Evolutionary conservation across 768 basidiomycete species (phyloP).

Genomic region (Termitomyces sp.): DNA sequence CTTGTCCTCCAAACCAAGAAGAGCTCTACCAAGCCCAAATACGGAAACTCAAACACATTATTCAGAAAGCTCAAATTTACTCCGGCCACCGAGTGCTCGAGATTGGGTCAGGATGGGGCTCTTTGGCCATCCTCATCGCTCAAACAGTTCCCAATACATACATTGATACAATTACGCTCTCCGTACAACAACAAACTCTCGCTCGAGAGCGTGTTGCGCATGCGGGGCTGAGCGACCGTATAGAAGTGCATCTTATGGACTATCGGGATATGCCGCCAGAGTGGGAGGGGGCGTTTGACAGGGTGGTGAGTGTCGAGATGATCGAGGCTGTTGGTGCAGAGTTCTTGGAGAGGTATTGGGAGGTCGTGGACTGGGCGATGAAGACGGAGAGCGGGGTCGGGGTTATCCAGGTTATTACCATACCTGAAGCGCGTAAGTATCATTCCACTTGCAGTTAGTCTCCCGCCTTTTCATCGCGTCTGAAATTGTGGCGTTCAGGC

Average conservation of each 20-base stretch:
- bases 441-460: not conserved
- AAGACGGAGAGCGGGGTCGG: constrained; percentile 53
- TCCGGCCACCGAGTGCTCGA: constrained; percentile 57
- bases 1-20: not conserved
- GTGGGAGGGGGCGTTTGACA: constrained; percentile 62
- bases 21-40: not conserved
- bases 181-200: constrained; percentile 18
- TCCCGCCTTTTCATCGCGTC: not conserved
- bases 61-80: constrained; percentile 56
- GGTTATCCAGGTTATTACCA: constrained; percentile 70
- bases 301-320: constrained; percentile 75
- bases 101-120: constrained; percentile 80
- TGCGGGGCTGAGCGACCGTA: constrained; percentile 44
- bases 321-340: constrained; percentile 69
- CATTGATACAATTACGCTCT: constrained; percentile 71
- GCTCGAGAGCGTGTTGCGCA: constrained; percentile 49
- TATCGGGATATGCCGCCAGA: constrained; percentile 59
- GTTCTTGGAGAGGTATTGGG: constrained; percentile 62
- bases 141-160: constrained; percentile 46
- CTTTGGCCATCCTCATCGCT: constrained; percentile 61
- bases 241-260: constrained; percentile 72
- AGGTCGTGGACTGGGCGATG: constrained; percentile 60
- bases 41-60: constrained; percentile 28
- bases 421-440: constrained; percentile 26
- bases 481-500: not conserved